Conservation (phyloP, 1,284 basidiomycete species). For the Vanrija pseudolonga region DNA sequence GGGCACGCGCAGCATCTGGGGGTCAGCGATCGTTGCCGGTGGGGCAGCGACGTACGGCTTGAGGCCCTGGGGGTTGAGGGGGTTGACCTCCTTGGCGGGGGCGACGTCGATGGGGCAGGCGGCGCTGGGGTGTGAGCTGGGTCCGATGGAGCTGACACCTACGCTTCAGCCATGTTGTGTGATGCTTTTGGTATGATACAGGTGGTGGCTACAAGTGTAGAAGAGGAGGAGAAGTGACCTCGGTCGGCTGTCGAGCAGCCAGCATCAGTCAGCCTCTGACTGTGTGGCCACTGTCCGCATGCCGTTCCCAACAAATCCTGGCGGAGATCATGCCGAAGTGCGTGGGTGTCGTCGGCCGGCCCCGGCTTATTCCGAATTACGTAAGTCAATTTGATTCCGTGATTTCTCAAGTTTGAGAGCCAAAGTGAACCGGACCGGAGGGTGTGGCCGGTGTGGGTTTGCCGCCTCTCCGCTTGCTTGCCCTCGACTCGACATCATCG, state of each 20-base stretch:
- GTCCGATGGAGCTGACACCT: neutral
- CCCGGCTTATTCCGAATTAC: too few species aligned
- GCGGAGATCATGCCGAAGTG: too few species aligned
- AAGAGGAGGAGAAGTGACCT: neutral
- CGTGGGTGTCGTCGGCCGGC: too few species aligned
- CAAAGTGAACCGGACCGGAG: too few species aligned
- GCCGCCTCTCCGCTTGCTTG: too few species aligned
- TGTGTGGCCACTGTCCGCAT: too few species aligned
- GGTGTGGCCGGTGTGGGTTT: too few species aligned
- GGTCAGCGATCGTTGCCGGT: neutral
- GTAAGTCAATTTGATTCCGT: too few species aligned
- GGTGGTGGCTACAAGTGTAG: neutral
- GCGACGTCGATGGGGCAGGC: conserved; percentile 7
- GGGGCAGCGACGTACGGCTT: conserved; percentile 64
- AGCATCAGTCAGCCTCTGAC: neutral
- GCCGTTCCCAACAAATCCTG: too few species aligned
- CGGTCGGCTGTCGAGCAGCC: neutral
- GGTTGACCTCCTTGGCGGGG: conserved; percentile 55
- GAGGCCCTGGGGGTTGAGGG: conserved; percentile 80
- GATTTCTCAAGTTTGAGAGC: too few species aligned
- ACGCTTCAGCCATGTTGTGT: conserved; percentile 14
- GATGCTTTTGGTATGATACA: neutral
- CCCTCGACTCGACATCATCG: too few species aligned
- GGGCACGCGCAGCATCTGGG: conserved; percentile 88
- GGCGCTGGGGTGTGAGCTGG: neutral